phyloP scores from a whole-genome alignment of 202 grass and related monocot species.

The Elaeis oleifera region DNA sequence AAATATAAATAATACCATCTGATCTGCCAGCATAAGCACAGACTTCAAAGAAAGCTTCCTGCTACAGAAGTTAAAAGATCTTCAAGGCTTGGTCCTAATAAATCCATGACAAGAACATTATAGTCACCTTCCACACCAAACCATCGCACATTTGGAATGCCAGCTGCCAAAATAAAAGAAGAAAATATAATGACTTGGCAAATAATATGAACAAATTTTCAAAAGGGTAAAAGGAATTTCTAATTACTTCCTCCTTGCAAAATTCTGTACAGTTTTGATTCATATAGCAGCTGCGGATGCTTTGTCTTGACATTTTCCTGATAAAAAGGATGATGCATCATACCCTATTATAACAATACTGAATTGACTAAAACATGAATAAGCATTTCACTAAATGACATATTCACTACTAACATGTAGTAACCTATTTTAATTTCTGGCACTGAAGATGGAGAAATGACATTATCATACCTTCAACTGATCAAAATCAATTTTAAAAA shows the following conservation, averaged over 20 bases:
- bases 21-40: constrained; percentile 10
- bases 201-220: background rate
- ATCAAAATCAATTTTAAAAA: no score
- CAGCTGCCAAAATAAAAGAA: background rate
- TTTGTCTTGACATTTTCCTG: constrained; percentile 14
- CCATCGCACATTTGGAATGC: constrained; percentile 6
- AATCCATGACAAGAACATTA: constrained; percentile 14
- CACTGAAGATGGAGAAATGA: no score
- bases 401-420: no score
- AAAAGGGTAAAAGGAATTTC: background rate
- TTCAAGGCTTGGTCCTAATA: constrained; percentile 9
- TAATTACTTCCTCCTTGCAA: constrained; percentile 7
- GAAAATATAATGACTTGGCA: background rate
- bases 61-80: constrained; percentile 8
- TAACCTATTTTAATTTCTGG: no score
- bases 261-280: constrained; percentile 11
- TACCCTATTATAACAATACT: no score
- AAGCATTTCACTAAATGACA: no score
- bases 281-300: constrained; percentile 6
- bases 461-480: no score
- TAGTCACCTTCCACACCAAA: constrained; percentile 7
- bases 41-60: constrained; percentile 8
- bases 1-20: background rate
- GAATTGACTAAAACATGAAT: no score
- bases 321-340: background rate